phyloP scores from a whole-genome alignment of 1,284 basidiomycete genomes.

The Crucibulum cyathiforme region DNA sequence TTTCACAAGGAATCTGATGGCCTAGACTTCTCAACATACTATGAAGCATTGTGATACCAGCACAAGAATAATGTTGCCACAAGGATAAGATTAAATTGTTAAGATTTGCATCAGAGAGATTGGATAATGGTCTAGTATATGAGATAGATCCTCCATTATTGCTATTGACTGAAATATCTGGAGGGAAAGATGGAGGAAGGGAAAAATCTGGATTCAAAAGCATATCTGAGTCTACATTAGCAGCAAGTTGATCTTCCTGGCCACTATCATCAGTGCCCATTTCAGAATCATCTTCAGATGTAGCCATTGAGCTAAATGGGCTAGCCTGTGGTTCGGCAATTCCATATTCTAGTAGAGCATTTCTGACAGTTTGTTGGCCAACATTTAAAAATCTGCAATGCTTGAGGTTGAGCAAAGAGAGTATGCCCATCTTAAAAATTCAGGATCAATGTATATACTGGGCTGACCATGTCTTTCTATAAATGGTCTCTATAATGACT shows the following conservation, averaged over 20 bases:
- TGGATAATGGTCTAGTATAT: too few relatives aligned
- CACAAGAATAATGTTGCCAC: not conserved
- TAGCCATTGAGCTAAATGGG: too few relatives aligned
- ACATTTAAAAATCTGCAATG: not conserved
- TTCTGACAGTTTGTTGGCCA: not conserved
- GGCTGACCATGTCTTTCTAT: not conserved
- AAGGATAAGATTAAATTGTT: not conserved
- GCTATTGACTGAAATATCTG: too few relatives aligned
- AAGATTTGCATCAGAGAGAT: not conserved
- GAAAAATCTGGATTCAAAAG: too few relatives aligned
- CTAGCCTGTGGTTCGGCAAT: not conserved
- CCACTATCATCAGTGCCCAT: not conserved
- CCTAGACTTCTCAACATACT: not conserved
- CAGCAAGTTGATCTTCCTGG: too few relatives aligned
- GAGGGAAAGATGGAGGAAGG: too few relatives aligned
- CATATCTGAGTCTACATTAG: too few relatives aligned
- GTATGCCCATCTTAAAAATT: not conserved
- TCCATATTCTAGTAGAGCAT: not conserved
- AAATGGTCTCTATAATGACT: not conserved
- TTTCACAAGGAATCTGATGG: not conserved
- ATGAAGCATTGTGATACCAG: not conserved
- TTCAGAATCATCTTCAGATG: too few relatives aligned
- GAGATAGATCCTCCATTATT: too few relatives aligned
- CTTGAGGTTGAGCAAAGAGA: not conserved
- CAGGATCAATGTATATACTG: not conserved